Base-by-base conservation (phyloP, 2,329 filamentous ascomycete species). In the Verruconis gallopava region DNA sequence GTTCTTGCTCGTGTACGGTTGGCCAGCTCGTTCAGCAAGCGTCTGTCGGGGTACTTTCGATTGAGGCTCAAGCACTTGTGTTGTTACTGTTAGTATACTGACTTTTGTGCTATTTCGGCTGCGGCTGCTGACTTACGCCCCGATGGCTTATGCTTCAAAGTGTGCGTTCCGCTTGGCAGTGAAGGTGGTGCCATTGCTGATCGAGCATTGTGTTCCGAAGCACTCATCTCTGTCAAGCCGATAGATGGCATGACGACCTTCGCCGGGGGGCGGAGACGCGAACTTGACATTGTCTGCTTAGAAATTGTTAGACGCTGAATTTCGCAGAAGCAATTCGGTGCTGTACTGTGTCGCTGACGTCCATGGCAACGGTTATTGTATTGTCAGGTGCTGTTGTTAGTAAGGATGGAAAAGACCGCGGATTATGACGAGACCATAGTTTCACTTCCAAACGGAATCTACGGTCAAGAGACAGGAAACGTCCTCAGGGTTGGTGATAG, bases 151-250 rank as follows among this genome's bases (percentile, higher is more conserved):
- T 72, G 66, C 49, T 75, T 74, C 44, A 58, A 52, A 43, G 57
- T 58, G n/a, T 30, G 25, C 25, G 25, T 30, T n/a, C 25, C 25
- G 9, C 9, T 9, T 30, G 25, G 25, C 13, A 60, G 56, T 14
- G 61, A 56, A 17, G 63, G 61, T 9, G 66, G 64, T 38, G 60
- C 58, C 56, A 72, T 63, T 46, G 57, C 60, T 56, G 55, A 57
- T 40, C 72, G 69, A 49, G 65, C 59, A 54, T 80, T 80, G 49
- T 66, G 67, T 32, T 62, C 64, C 11, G 70, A 63, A 3, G 66
- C 60, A 21, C 63, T 68, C 55, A 75, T 61, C 51, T 76, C 72
- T 45, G 54, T 56, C 32, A 76, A 62, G 36, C 57, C 48, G 53
- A 49, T 49, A 14, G 55, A 48, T 11, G 49, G 47, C 5, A 56